Evolutionary conservation across 352 stramenopile species (phyloP), one percentile per base, ranked within the genome.

Genomic region (Phytophthora meadii): DNA sequence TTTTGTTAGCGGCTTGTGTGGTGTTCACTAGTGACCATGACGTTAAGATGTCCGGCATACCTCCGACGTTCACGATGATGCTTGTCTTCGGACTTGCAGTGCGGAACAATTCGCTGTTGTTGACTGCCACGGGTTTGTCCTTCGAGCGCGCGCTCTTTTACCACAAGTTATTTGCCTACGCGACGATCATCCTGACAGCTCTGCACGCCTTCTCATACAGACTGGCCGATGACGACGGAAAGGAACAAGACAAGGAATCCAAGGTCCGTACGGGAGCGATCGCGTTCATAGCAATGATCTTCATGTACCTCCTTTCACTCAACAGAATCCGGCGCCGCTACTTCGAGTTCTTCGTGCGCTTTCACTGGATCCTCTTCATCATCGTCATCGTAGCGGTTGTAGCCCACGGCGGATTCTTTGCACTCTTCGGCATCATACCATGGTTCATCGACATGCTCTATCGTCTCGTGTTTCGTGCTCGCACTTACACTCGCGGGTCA

Each of bases 61-160:
- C 66, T 3, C 61, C 77, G 12, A 39, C 61, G 4, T 11, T 84
- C 17, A 48, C 60, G 4, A 39, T 87, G 51, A 24, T 76, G 3
- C 12, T 80, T 3, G 61, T 76, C 4, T 82, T 87, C 45, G 65
- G 68, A 15, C 57, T 87, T 7, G 61, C 75, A 4, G 61, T 87
- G 4, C 63, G 77, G 46, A 82, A 87, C 70, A 87, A 87, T 46
- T 51, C 70, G 10, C 40, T 81, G 41, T 59, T 87, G 25, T 49
- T 81, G 46, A 37, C 12, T 19, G 4, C 14, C 37, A 78, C 70
- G 4, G 76, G 75, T 0, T 57, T 87, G n/a, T 67, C 79, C 1
- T 87, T 82, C 32, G 78, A 87, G 45, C 63, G 78, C 8, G 61
- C 70, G 19, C 48, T 87, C 0, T 67, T 81, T 10, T 85, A 85